A percentile compares a stretch with the other conserved stretches of the same genome.
Conservation (phyloP, 331 rosid genomes). For the Malus hybrid region DNA sequence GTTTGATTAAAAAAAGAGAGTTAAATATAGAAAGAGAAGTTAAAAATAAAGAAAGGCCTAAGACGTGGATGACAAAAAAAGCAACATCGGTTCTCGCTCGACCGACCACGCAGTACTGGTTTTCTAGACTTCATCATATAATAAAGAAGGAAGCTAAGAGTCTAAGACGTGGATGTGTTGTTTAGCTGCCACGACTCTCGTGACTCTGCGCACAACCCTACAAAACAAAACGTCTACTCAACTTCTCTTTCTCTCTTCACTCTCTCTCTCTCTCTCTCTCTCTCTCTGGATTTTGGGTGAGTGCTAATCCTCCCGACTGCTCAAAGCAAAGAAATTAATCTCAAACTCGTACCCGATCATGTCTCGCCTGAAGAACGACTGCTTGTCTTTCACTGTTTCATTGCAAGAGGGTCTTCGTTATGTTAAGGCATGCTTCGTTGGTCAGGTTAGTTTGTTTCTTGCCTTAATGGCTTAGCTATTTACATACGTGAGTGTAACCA, state of each 20-base stretch:
- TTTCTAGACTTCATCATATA: not conserved
- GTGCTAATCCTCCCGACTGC: not conserved
- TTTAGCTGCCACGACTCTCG: slow-evolving; percentile 27
- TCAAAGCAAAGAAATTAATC: not conserved
- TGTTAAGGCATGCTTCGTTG: slow-evolving; percentile 46
- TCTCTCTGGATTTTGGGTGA: no score
- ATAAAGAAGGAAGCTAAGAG: no score
- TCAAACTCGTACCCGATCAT: not conserved
- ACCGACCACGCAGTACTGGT: not conserved
- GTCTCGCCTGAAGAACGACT: slow-evolving; percentile 24
- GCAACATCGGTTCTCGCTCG: not conserved
- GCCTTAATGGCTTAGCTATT: no score
- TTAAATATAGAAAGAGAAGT: no score
- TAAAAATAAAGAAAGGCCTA: not conserved
- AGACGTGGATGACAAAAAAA: no score
- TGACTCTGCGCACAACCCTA: not conserved
- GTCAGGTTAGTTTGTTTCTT: slow-evolving; percentile 29
- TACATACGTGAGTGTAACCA: no score
- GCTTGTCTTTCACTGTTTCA: slow-evolving; percentile 34
- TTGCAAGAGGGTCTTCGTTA: slow-evolving; percentile 31
- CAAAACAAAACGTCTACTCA: not conserved
- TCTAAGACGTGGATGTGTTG: not conserved
- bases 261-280: no score
- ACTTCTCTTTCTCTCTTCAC: no score
- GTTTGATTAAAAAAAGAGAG: no score